These are phyloP conservation scores for Botrytis galanthina DNA, from an alignment of 2,329 filamentous ascomycete genomes.

Conservation along the genomic window DNA sequence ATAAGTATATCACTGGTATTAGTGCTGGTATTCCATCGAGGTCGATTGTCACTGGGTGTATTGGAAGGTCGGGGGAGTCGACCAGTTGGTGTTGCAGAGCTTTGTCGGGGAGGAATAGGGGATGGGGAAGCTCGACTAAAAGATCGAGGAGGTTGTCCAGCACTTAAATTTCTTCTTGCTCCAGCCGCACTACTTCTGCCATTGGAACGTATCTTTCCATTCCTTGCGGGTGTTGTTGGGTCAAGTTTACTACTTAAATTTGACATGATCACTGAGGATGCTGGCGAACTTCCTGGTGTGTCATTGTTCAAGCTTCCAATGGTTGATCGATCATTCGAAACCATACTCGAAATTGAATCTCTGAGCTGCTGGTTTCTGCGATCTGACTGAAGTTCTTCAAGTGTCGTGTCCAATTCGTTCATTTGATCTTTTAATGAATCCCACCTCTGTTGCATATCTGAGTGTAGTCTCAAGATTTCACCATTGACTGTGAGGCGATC, in stretches of 20 bases:
- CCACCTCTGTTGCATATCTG: constrained; percentile 83
- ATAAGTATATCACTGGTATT: constrained; percentile 62
- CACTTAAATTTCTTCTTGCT: constrained; percentile 46
- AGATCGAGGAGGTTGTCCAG: constrained; percentile 40
- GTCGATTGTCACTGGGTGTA: constrained; percentile 53
- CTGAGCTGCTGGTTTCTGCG: constrained; percentile 71
- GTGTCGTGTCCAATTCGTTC: constrained; percentile 67
- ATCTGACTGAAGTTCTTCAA: constrained; percentile 70
- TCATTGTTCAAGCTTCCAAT: constrained; percentile 42
- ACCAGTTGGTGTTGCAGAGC: constrained; percentile 52
- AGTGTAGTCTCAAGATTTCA: constrained; percentile 82
- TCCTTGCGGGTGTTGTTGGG: constrained; percentile 35
- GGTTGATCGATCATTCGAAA: constrained; percentile 51
- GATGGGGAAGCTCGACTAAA: constrained; percentile 43
- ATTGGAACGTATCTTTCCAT: constrained; percentile 36
- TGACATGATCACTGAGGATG: constrained; percentile 60
- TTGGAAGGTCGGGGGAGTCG: constrained; percentile 46
- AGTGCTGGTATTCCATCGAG: constrained; percentile 70
- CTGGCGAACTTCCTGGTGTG: constrained; percentile 60
- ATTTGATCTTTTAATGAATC: constrained; percentile 73
- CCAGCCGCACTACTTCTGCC: constrained; percentile 40
- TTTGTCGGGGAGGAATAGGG: constrained; percentile 39
- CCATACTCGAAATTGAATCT: constrained; percentile 89
- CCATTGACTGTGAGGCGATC: constrained; percentile 96
- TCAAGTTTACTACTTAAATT: constrained; percentile 46